Base-by-base conservation (phyloP, 208 protist species). In the Trypanosoma congolense region DNA sequence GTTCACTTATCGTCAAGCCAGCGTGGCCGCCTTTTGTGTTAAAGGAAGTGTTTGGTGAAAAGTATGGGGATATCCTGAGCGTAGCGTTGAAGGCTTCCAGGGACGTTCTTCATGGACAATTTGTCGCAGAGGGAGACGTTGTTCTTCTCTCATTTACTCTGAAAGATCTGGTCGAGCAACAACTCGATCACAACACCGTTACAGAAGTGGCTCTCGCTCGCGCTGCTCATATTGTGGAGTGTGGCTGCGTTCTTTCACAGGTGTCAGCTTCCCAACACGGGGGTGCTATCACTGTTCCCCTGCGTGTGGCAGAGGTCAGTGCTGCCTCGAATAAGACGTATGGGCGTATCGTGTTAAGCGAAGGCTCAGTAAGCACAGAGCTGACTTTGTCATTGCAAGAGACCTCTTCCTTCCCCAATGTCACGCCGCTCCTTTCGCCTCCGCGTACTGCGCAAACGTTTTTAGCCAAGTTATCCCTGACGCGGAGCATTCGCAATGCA, bases 71-170 rank as follows among this genome's bases (percentile, higher is more conserved):
- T 36, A 10, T 86, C 0, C 56, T 83, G 12, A 60, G 59, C 0
- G 47, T 73, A 38, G 56, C 72, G 9, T 30, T 78, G 6, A 64
- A 65, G 18, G 64, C 73, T 16, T 60, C 56, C 14, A 69, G 68
- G 5, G 24, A 35, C 4, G 36, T 59, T 19, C 66, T 87, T 46
- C 44, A 86, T 45, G 79, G 74, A 0, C 56, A 66, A 31, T 48
- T 89, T n/a, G 61, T 92, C n/a, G 70, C 68, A 44, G 67, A 75
- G 19, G 78, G 78, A n/a, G 79, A 87, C 41, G 69, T 89, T 43
- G 3, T 86, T 28, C 18, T 63, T 19, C 46, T 89, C 31, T 65
- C 40, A 1, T 19, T 92, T 5, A 56, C 61, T 0, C 47, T 35
- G 48, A 9, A 45, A 31, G 16, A 48, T 38, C 35, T 71, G 70